phyloP scores from a whole-genome alignment of 257 asterid species.

The Solanum medicagineum region DNA sequence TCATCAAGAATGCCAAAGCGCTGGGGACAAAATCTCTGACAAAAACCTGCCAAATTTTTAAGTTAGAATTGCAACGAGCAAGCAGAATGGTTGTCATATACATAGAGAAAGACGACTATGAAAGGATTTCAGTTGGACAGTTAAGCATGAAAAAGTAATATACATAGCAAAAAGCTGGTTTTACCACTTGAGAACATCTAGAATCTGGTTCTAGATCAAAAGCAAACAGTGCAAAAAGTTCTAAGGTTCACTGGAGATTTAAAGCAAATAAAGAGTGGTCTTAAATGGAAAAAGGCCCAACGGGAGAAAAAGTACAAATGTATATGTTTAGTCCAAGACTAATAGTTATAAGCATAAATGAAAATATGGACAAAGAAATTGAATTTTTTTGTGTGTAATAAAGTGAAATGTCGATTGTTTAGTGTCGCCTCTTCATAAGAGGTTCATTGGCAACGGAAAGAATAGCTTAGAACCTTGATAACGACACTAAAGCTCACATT shows the following conservation, averaged over 20 bases:
- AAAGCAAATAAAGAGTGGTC: not conserved
- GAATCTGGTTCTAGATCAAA: not conserved
- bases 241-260: not conserved
- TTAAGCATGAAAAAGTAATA: not conserved
- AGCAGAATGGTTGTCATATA: not conserved
- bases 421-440: not conserved
- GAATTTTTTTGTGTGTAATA: not conserved
- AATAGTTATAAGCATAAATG: not conserved
- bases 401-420: not conserved
- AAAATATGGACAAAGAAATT: not conserved
- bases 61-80: not conserved
- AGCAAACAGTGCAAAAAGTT: not conserved
- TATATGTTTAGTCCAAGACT: too few relatives aligned
- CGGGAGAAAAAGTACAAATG: too few relatives aligned
- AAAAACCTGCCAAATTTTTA: conserved; percentile 40
- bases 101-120: not conserved
- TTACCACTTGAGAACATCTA: not conserved
- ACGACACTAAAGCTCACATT: not conserved
- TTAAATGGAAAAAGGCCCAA: too few relatives aligned
- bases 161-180: not conserved
- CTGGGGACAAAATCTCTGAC: conserved; percentile 93
- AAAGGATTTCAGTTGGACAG: not conserved
- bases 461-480: not conserved
- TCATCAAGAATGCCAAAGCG: conserved; percentile 87
- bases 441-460: not conserved